phyloP scores from a whole-genome alignment of 257 asterid species.

The Anisodus acutangulus region DNA sequence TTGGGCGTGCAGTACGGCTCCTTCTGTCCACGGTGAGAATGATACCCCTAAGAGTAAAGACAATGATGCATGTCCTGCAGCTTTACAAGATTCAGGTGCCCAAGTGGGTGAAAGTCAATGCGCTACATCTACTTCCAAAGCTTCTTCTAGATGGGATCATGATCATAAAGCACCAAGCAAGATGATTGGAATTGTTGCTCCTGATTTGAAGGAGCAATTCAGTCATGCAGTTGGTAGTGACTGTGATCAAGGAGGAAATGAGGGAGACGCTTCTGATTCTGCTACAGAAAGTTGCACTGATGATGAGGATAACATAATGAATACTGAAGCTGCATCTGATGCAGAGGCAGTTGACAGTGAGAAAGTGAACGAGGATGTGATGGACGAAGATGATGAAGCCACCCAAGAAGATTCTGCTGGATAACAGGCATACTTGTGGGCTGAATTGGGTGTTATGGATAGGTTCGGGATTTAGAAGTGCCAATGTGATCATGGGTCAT shows the following conservation, averaged over 20 bases:
- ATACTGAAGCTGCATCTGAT: conserved; percentile 53
- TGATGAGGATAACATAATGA: conserved; percentile 39
- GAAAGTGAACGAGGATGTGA: conserved; percentile 40
- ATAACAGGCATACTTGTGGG: conserved; percentile 14
- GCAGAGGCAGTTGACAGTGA: conserved; percentile 58
- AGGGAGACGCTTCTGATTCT: conserved; percentile 49
- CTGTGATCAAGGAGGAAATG: conserved; percentile 46
- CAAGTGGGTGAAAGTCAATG: conserved; percentile 70
- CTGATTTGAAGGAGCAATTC: conserved; percentile 71
- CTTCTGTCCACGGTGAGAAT: conserved; percentile 81
- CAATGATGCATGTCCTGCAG: conserved; percentile 40
- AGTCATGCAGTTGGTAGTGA: conserved; percentile 54
- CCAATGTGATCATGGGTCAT: neutral
- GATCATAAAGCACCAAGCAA: conserved; percentile 66
- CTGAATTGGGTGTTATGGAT: neutral
- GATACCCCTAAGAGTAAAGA: conserved; percentile 57
- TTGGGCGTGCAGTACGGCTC: conserved; percentile 93
- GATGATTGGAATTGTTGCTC: conserved; percentile 78
- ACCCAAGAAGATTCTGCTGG: conserved; percentile 63
- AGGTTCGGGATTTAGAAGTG: neutral
- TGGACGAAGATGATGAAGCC: conserved; percentile 67
- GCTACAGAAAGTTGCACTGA: conserved; percentile 66
- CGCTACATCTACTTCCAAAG: conserved; percentile 44
- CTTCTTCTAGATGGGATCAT: conserved; percentile 44
- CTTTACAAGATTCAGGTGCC: conserved; percentile 60